Percentiles rank a stretch among this genome's conserved stretches.
phyloP scores from a whole-genome alignment of 257 asterid species.

The Solanum phureja region DNA sequence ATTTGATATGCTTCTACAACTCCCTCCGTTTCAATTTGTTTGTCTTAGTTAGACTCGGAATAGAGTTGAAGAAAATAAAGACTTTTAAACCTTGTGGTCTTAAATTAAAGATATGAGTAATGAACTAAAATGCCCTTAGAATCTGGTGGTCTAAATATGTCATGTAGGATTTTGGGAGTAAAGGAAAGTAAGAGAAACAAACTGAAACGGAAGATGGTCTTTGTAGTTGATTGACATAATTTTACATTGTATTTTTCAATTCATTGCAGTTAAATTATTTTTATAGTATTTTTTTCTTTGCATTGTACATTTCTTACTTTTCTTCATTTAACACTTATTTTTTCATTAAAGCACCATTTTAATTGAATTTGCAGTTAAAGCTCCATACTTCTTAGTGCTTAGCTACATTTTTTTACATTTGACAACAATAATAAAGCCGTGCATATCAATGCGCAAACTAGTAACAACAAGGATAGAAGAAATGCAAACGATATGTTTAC shows the following conservation, averaged over 20 bases:
- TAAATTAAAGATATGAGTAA: too few species aligned
- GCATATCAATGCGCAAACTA: background rate
- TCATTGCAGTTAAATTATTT: background rate
- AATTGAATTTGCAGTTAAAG: background rate
- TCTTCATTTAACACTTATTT: background rate
- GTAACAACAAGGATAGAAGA: background rate
- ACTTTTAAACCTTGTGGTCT: background rate
- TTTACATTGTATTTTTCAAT: background rate
- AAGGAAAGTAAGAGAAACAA: background rate
- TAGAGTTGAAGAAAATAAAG: background rate
- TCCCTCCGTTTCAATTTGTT: background rate
- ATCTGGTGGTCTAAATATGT: background rate
- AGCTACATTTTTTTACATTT: background rate
- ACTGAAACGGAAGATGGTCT: background rate
- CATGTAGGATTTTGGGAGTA: background rate
- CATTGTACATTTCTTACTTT: background rate
- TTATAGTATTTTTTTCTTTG: background rate
- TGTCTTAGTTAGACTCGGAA: background rate
- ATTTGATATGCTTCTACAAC: background rate
- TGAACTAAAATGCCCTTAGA: background rate
- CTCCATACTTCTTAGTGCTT: background rate
- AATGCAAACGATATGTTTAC: background rate
- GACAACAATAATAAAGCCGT: background rate
- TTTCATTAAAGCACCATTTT: background rate
- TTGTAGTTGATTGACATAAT: background rate